A percentile compares a stretch with the other conserved stretches of the same genome.
phyloP scores from a whole-genome alignment of 345 rosid species.

The Gossypium stocksii region DNA sequence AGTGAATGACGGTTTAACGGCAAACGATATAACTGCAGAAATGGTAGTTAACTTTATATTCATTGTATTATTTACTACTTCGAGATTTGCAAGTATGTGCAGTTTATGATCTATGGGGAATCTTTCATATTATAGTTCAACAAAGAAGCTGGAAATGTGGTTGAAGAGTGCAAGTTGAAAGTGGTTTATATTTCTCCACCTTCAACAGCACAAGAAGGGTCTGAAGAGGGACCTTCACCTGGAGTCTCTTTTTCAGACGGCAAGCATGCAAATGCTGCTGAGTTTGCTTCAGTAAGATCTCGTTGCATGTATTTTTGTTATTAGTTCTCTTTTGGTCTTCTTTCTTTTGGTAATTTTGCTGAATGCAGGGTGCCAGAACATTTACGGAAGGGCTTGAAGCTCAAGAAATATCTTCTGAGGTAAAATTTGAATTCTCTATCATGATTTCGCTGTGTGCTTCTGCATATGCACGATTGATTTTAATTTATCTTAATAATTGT shows the following conservation, averaged over 20 bases:
- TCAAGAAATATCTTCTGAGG: constrained; percentile 55
- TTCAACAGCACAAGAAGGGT: constrained; percentile 72
- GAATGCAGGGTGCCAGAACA: constrained; percentile 42
- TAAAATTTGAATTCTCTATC: constrained; percentile 17
- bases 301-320: neutral
- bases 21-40: constrained; percentile 65
- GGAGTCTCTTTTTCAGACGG: constrained; percentile 61
- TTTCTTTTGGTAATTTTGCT: constrained; percentile 14
- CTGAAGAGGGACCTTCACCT: constrained; percentile 75
- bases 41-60: constrained; percentile 38
- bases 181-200: constrained; percentile 71
- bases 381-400: constrained; percentile 38
- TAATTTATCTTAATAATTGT: constrained; percentile 5
- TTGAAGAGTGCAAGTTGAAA: constrained; percentile 73
- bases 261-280: constrained; percentile 47
- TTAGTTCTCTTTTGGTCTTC: neutral
- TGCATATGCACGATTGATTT: neutral
- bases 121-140: constrained; percentile 44
- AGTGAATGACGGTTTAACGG: constrained; percentile 36
- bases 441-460: neutral
- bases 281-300: constrained; percentile 46
- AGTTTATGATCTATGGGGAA: constrained; percentile 7
- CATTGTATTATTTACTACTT: neutral
- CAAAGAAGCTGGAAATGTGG: constrained; percentile 65
- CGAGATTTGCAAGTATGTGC: constrained; percentile 5